A percentile compares a stretch with the other conserved stretches of the same genome.
These are phyloP conservation scores for Retiboletus flavoniger DNA, from an alignment of 1,284 basidiomycete genomes.

Conservation along the genomic window DNA sequence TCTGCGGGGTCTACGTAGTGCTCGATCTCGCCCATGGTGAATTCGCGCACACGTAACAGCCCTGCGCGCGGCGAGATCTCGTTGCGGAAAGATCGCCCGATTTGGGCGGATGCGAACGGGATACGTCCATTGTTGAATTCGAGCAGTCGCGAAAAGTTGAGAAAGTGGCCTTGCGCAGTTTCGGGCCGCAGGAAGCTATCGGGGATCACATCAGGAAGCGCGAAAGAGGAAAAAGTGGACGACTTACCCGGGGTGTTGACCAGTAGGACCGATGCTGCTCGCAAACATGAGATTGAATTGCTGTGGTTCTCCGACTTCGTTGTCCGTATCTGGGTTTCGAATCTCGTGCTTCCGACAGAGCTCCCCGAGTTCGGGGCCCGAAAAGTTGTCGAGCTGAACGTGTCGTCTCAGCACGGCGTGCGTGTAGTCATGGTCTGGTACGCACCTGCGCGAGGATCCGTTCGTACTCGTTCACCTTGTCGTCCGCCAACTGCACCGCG, in stretches of 20 bases:
- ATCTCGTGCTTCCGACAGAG: slow-evolving; percentile 85
- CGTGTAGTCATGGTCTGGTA: background rate
- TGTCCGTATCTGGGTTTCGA: slow-evolving; percentile 89
- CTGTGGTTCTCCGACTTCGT: slow-evolving; percentile 89
- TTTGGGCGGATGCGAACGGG: slow-evolving; percentile 96
- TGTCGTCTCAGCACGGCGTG: background rate
- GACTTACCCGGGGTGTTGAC: slow-evolving; percentile 88
- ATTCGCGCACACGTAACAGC: slow-evolving; percentile 95
- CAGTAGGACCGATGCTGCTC: slow-evolving; percentile 95
- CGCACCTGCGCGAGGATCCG: slow-evolving; percentile 80
- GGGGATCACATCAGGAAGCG: background rate
- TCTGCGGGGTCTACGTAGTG: slow-evolving; percentile 96
- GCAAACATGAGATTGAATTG: slow-evolving; percentile 99
- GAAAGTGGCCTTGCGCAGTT: slow-evolving; percentile 98
- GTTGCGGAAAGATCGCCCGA: slow-evolving; percentile 96
- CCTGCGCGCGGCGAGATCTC: slow-evolving; percentile 98
- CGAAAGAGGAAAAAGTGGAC: accelerated
- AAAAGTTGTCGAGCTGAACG: slow-evolving; percentile 89
- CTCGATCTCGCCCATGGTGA: slow-evolving; percentile 99
- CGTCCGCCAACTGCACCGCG: slow-evolving; percentile 79
- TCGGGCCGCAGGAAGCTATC: slow-evolving; percentile 91
- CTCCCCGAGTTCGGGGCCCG: slow-evolving; percentile 85
- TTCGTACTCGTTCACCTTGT: slow-evolving; percentile 78
- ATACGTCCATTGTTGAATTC: slow-evolving; percentile 98
- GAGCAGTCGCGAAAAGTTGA: slow-evolving; percentile 95